phyloP scores from a whole-genome alignment of 768 basidiomycete species.

The Cystobasidium tubakii region DNA sequence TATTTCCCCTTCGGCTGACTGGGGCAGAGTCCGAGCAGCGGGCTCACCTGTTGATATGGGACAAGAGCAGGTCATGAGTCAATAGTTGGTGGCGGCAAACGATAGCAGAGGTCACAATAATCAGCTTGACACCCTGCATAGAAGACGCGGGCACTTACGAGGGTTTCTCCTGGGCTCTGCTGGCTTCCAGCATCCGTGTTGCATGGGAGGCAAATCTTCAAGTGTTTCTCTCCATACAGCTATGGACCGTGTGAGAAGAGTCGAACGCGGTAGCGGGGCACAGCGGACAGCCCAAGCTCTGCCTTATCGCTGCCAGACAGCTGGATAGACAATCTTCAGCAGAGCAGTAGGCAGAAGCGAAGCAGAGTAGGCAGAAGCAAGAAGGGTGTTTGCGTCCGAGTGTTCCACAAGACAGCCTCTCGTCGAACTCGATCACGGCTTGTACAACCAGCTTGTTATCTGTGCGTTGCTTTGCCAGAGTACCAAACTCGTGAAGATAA shows the following conservation, averaged over 20 bases:
- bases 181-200: not conserved
- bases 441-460: too few species aligned
- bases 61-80: too few species aligned
- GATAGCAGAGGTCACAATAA: not conserved
- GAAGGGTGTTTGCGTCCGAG: not conserved
- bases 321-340: not conserved
- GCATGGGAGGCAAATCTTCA: not conserved
- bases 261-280: not conserved
- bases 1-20: too few species aligned
- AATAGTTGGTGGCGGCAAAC: not conserved
- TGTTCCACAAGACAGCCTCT: too few species aligned
- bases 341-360: not conserved
- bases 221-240: not conserved
- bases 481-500: too few species aligned
- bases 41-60: too few species aligned
- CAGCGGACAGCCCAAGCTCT: not conserved
- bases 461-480: too few species aligned
- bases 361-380: not conserved
- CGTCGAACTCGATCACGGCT: too few species aligned
- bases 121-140: not conserved
- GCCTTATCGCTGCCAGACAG: not conserved
- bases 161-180: not conserved
- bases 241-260: too few species aligned
- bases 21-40: too few species aligned
- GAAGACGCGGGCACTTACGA: not conserved